Percentiles rank a stretch among this genome's conserved stretches.
phyloP scores from a whole-genome alignment of 352 stramenopile species.

The Globisporangium parvum region DNA sequence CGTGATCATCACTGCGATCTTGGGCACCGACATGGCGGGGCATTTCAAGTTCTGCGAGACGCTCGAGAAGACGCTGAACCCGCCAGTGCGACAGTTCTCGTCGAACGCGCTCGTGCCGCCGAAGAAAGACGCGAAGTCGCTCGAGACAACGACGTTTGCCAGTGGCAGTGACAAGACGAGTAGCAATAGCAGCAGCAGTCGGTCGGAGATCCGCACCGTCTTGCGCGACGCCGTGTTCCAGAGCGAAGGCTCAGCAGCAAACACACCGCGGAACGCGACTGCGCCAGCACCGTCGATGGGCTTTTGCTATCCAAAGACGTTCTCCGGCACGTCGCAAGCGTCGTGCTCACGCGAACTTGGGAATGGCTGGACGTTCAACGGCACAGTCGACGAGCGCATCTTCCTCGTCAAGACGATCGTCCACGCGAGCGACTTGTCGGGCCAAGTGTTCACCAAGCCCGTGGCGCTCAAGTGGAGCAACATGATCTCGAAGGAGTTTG shows the following conservation, averaged over 20 bases:
- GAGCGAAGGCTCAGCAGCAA: conserved; percentile 22
- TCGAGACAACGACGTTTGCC: conserved; percentile 1
- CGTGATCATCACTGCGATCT: conserved; percentile 82
- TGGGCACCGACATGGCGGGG: conserved; percentile 88
- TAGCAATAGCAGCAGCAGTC: conserved; percentile 6
- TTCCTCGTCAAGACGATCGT: conserved; percentile 85
- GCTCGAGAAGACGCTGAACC: conserved; percentile 67
- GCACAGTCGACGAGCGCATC: conserved; percentile 67
- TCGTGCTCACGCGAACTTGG: conserved; percentile 25
- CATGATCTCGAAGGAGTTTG: conserved; percentile 89
- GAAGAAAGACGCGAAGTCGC: conserved; percentile 22
- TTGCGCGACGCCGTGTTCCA: conserved; percentile 65
- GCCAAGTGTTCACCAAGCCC: conserved; percentile 80
- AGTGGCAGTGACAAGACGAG: conserved; percentile 4
- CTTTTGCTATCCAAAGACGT: conserved; percentile 9
- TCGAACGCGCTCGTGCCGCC: conserved; percentile 26
- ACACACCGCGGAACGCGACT: conserved; percentile 23
- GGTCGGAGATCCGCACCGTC: conserved; percentile 30
- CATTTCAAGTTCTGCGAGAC: conserved; percentile 86
- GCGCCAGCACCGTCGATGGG: neutral
- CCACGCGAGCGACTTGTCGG: conserved; percentile 82
- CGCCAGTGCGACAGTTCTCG: conserved; percentile 43
- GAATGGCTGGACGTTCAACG: conserved; percentile 54
- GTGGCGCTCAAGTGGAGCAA: conserved; percentile 89
- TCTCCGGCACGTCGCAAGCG: conserved; percentile 9